These are phyloP conservation scores for Saturnispora galanensis DNA, from an alignment of 805 yeast species.

Conservation along the genomic window DNA sequence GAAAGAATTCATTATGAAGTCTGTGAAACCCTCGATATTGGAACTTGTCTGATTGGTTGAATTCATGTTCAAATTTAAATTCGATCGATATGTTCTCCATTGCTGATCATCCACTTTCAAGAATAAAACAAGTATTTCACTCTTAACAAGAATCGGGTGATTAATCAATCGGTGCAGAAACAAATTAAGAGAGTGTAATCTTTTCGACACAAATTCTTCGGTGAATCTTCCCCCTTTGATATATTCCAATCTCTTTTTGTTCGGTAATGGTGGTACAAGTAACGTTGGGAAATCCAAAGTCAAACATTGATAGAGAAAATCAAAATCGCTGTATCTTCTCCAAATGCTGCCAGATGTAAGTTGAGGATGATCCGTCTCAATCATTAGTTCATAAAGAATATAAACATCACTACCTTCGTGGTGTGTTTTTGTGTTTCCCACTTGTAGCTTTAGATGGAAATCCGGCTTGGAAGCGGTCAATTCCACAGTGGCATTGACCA, in stretches of 20 bases:
- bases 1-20: conserved; percentile 88
- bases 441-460: conserved; percentile 28
- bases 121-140: conserved; percentile 62
- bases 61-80: conserved; percentile 26
- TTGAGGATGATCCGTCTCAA: conserved; percentile 53
- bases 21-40: conserved; percentile 67
- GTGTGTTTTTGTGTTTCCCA: conserved; percentile 57
- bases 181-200: conserved; percentile 71
- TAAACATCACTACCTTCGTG: conserved; percentile 68
- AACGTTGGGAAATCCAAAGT: conserved; percentile 74
- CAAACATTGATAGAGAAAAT: conserved; percentile 64
- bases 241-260: conserved; percentile 83
- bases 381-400: conserved; percentile 60
- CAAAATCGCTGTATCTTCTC: conserved; percentile 82
- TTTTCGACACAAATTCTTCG: conserved; percentile 68
- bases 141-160: conserved; percentile 64
- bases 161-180: conserved; percentile 62
- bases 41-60: neutral
- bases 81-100: conserved; percentile 61
- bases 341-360: conserved; percentile 44
- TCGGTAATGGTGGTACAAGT: conserved; percentile 89
- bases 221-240: conserved; percentile 90
- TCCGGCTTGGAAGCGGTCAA: conserved; percentile 2
- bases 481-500: neutral
- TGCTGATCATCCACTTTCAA: conserved; percentile 47